These are phyloP conservation scores for Cryphonectria japonica DNA, from an alignment of 2,329 filamentous ascomycete genomes.

Conservation along the genomic window DNA sequence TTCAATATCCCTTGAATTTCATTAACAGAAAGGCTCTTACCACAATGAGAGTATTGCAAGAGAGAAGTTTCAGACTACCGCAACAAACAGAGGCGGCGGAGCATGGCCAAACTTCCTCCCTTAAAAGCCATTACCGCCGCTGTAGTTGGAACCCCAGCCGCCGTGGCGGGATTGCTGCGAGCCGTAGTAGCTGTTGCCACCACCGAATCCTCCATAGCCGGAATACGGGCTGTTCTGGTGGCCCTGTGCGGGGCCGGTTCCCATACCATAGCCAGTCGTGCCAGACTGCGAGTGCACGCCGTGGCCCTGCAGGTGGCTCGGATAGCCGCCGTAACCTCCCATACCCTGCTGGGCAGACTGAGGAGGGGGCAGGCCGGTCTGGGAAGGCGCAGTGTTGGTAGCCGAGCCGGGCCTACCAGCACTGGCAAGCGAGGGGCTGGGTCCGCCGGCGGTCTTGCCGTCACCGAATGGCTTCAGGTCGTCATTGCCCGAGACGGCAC, in stretches of 20 bases:
- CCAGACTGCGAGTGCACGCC: slow-evolving; percentile 53
- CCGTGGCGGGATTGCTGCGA: slow-evolving; percentile 49
- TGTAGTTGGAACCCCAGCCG: slow-evolving; percentile 66
- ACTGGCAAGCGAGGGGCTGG: slow-evolving; percentile 59
- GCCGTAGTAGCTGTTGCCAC: slow-evolving; percentile 49
- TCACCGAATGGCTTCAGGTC: slow-evolving; percentile 65
- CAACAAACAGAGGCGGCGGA: slow-evolving; percentile 19
- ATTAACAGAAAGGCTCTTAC: slow-evolving; percentile 17
- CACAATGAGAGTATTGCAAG: slow-evolving; percentile 1
- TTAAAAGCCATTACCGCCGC: slow-evolving; percentile 26
- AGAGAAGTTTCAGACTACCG: slow-evolving; percentile 16
- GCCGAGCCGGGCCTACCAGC: slow-evolving; percentile 63
- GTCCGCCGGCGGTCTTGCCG: slow-evolving; percentile 56
- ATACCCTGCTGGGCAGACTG: slow-evolving; percentile 59
- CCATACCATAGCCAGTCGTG: slow-evolving; percentile 56
- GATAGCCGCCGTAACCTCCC: slow-evolving; percentile 60
- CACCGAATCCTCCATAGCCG: slow-evolving; percentile 55
- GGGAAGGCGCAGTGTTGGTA: slow-evolving; percentile 55
- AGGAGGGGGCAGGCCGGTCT: slow-evolving; percentile 58
- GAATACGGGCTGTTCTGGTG: slow-evolving; percentile 61
- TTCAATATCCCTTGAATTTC: slow-evolving; percentile 16
- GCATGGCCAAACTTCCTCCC: slow-evolving; percentile 18
- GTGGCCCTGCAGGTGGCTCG: slow-evolving; percentile 57
- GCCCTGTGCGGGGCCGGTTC: slow-evolving; percentile 52
- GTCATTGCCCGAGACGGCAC: slow-evolving; percentile 48